Evolutionary conservation across 1,284 basidiomycete genomes (phyloP).

Genomic region (Naganishia sp.): DNA sequence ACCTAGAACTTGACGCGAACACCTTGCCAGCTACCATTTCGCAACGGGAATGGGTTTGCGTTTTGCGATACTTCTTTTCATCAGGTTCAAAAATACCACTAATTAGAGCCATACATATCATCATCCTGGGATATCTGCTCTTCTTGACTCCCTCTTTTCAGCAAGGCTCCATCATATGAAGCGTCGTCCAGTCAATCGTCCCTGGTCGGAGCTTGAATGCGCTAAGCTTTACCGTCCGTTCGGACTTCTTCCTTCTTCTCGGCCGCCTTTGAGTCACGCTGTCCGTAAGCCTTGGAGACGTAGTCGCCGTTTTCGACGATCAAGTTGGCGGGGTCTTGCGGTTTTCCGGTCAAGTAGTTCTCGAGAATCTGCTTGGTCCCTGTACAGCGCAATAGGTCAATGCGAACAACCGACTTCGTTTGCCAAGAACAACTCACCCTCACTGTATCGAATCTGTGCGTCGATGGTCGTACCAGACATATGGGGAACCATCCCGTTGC

Average conservation of each 20-base stretch:
- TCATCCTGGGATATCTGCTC: too few species aligned
- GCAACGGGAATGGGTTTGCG: too few species aligned
- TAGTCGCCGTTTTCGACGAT: slow-evolving; percentile 68
- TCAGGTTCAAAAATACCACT: too few species aligned
- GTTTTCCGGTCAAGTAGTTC: slow-evolving; percentile 69
- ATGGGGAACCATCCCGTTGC: slow-evolving; percentile 68
- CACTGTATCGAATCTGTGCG: slow-evolving; percentile 85
- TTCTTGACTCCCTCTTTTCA: too few species aligned
- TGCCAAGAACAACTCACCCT: slow-evolving; percentile 32
- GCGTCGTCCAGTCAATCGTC: too few species aligned
- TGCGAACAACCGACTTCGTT: background rate
- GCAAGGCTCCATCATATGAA: too few species aligned
- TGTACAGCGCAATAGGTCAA: background rate
- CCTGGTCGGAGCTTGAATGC: background rate
- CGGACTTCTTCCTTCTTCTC: slow-evolving; percentile 32
- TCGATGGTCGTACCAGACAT: slow-evolving; percentile 89
- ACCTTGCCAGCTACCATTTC: too few species aligned
- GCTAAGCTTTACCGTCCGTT: slow-evolving; percentile 28
- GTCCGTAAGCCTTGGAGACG: slow-evolving; percentile 52
- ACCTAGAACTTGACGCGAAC: too few species aligned
- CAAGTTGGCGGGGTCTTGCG: slow-evolving; percentile 76
- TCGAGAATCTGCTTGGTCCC: slow-evolving; percentile 79
- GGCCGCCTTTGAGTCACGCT: slow-evolving; percentile 37
- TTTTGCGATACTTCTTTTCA: too few species aligned
- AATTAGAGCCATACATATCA: too few species aligned